Evolutionary conservation across 1,139 yeast genomes (phyloP).

Genomic region (Pichia sp.): DNA sequence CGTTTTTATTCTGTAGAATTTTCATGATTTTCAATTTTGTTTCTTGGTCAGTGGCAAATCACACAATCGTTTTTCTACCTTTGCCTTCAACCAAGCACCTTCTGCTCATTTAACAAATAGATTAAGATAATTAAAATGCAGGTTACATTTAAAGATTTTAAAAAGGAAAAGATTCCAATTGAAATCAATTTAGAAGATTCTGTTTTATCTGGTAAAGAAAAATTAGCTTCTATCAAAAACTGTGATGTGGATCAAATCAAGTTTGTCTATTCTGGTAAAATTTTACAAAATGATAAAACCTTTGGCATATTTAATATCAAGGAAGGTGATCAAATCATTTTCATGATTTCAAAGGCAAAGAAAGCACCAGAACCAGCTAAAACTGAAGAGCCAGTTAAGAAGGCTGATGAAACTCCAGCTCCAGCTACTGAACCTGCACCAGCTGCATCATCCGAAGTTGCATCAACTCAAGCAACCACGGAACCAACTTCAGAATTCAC

Average conservation of each 20-base stretch:
- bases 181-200: conserved; percentile 68
- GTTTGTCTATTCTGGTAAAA: conserved; percentile 88
- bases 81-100: neutral
- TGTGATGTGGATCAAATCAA: conserved; percentile 75
- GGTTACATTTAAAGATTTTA: conserved; percentile 82
- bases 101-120: neutral
- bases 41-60: conserved; percentile 9
- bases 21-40: neutral
- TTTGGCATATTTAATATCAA: conserved; percentile 69
- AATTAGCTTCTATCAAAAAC: conserved; percentile 59
- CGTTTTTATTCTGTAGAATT: neutral
- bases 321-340: conserved; percentile 86
- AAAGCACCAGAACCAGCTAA: conserved; percentile 28
- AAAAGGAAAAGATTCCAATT: conserved; percentile 78
- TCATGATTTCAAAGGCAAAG: conserved; percentile 68
- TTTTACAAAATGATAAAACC: conserved; percentile 75
- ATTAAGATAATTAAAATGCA: conserved; percentile 39
- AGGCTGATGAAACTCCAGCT: conserved; percentile 22
- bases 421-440: conserved; percentile 9
- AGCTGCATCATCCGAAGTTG: conserved; percentile 22
- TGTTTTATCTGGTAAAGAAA: conserved; percentile 66
- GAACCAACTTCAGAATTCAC: conserved; percentile 31
- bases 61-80: neutral
- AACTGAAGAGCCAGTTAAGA: conserved; percentile 20
- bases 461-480: conserved; percentile 20